Conservation (phyloP, 352 stramenopile genomes). For the Pilasporangium apinafurcum region DNA sequence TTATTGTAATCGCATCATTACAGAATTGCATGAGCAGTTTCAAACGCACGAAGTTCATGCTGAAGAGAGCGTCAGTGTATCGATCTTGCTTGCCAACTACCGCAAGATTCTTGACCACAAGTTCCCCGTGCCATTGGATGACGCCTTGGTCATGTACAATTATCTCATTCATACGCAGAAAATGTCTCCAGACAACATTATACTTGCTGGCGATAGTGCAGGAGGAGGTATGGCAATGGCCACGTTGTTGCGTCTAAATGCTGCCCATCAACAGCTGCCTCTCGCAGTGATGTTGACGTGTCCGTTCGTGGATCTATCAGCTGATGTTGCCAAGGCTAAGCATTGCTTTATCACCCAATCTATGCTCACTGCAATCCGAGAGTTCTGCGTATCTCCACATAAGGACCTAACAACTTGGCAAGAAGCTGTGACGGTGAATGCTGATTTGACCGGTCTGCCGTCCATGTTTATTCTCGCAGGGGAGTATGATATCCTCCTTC, state of each 20-base stretch:
- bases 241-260: slow-evolving; percentile 6
- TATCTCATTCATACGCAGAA: slow-evolving; percentile 7
- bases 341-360: slow-evolving; percentile 8
- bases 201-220: slow-evolving; percentile 9
- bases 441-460: slow-evolving; percentile 14
- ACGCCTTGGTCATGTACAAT: slow-evolving; percentile 10
- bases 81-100: slow-evolving; percentile 15
- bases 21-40: background rate
- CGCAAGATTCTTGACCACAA: slow-evolving; percentile 9
- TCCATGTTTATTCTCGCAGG: slow-evolving; percentile 25
- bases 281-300: slow-evolving; percentile 8
- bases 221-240: slow-evolving; percentile 9
- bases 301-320: slow-evolving; percentile 13
- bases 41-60: no score
- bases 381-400: no score
- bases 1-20: slow-evolving; percentile 9
- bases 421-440: slow-evolving; percentile 4
- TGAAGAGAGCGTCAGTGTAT: slow-evolving; percentile 6
- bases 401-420: no score
- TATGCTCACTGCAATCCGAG: slow-evolving; percentile 15
- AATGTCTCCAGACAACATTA: slow-evolving; percentile 4
- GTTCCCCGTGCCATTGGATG: slow-evolving; percentile 8
- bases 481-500: slow-evolving; percentile 20
- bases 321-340: slow-evolving; percentile 12
- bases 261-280: slow-evolving; percentile 1